Evolutionary conservation across 257 asterid species (phyloP).

Genomic region (Coffea eugenioides): DNA sequence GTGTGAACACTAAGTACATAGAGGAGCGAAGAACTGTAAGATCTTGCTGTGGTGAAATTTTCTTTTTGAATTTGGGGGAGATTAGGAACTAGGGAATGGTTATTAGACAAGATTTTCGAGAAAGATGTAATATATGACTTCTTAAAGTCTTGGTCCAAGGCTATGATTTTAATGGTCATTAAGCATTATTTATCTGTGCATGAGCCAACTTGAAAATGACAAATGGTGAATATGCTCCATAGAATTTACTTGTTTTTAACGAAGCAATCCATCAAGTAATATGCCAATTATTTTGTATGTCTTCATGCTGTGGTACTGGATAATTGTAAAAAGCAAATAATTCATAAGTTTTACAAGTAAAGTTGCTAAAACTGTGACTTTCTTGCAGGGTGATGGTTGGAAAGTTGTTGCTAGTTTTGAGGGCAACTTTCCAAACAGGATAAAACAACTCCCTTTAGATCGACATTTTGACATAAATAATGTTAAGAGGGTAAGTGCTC

Average conservation of each 20-base stretch:
- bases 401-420: slow-evolving; percentile 97
- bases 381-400: slow-evolving; percentile 91
- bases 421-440: slow-evolving; percentile 93
- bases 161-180: background rate
- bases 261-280: background rate
- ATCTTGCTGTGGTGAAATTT: background rate
- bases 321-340: background rate
- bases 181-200: background rate
- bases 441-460: slow-evolving; percentile 93
- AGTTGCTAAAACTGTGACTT: background rate
- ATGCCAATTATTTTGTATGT: background rate
- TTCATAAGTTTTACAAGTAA: background rate
- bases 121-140: background rate
- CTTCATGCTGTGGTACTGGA: background rate
- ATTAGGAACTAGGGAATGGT: background rate
- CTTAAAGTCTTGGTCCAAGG: background rate
- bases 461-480: slow-evolving; percentile 89
- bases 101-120: background rate
- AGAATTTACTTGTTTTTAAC: background rate
- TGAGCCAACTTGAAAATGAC: background rate
- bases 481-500: slow-evolving; percentile 71
- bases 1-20: too few species aligned
- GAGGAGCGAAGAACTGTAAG: background rate
- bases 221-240: background rate
- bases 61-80: background rate